Evolutionary conservation across 768 basidiomycete species (phyloP).

Genomic region (Rhizopogon vesiculosus): DNA sequence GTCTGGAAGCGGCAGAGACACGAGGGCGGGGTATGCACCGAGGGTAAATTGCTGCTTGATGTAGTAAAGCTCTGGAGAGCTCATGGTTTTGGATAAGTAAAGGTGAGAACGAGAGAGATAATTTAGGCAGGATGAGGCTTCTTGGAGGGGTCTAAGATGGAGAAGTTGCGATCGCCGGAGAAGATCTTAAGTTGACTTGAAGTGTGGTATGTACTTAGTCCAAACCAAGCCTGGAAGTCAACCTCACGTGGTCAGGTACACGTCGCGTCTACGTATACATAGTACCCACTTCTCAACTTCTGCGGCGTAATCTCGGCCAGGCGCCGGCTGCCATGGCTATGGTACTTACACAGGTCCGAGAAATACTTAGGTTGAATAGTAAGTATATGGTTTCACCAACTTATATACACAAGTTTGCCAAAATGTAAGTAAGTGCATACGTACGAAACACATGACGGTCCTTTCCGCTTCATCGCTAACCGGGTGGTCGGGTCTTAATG

Average conservation of each 20-base stretch:
- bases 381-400: too few relatives aligned
- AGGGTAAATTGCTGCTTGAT: conserved; percentile 75
- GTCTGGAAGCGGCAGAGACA: conserved; percentile 52
- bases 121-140: background rate
- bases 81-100: conserved; percentile 29
- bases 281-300: too few relatives aligned
- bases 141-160: background rate
- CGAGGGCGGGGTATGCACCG: conserved; percentile 66
- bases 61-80: conserved; percentile 60
- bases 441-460: too few relatives aligned
- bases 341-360: too few relatives aligned
- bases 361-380: too few relatives aligned
- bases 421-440: too few relatives aligned
- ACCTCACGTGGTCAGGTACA: background rate
- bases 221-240: background rate
- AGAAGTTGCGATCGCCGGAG: background rate
- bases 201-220: too few relatives aligned
- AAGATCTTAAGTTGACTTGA: background rate
- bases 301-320: too few relatives aligned
- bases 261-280: too few relatives aligned
- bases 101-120: background rate
- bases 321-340: too few relatives aligned
- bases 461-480: background rate
- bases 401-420: too few relatives aligned
- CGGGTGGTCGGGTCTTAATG: background rate